These are phyloP conservation scores for Trametes villosa DNA, from an alignment of 768 basidiomycete species.

Conservation along the genomic window DNA sequence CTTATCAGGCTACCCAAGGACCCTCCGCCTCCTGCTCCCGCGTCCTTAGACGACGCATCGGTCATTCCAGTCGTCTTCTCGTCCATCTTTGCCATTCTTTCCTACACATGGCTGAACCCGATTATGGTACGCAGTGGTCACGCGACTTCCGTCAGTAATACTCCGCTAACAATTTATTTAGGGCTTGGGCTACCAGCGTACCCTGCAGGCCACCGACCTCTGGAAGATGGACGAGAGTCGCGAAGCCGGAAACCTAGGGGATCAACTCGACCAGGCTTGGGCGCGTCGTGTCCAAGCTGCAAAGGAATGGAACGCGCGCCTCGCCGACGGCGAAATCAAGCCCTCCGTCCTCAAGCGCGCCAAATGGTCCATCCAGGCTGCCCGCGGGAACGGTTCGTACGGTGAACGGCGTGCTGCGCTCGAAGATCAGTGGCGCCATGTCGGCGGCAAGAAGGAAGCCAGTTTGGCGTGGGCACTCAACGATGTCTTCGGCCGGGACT, in stretches of 20 bases:
- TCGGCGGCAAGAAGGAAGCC: conserved; percentile 49
- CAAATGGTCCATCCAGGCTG: conserved; percentile 45
- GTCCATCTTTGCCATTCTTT: conserved; percentile 60
- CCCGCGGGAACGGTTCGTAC: conserved; percentile 20
- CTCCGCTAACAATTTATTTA: conserved; percentile 24
- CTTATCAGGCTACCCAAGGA: conserved; percentile 57
- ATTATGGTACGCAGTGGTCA: conserved; percentile 48
- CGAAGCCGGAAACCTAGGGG: conserved; percentile 53
- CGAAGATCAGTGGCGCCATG: conserved; percentile 50
- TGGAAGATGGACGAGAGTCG: conserved; percentile 64
- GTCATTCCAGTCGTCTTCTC: conserved; percentile 66
- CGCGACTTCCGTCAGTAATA: not conserved
- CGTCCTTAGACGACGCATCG: conserved; percentile 58
- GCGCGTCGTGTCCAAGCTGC: conserved; percentile 51
- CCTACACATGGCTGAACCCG: conserved; percentile 68
- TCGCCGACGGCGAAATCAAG: conserved; percentile 48
- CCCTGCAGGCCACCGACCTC: conserved; percentile 74
- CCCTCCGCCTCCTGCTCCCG: conserved; percentile 59
- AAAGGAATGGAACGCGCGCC: conserved; percentile 55
- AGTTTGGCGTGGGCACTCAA: conserved; percentile 66
- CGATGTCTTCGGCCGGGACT: conserved; percentile 57
- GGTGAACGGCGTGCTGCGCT: conserved; percentile 34
- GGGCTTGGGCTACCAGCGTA: conserved; percentile 70
- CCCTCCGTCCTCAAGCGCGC: conserved; percentile 45
- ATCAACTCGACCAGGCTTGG: conserved; percentile 61